phyloP scores from a whole-genome alignment of 495 filamentous ascomycete genomes.

The Daldinia vernicosa region DNA sequence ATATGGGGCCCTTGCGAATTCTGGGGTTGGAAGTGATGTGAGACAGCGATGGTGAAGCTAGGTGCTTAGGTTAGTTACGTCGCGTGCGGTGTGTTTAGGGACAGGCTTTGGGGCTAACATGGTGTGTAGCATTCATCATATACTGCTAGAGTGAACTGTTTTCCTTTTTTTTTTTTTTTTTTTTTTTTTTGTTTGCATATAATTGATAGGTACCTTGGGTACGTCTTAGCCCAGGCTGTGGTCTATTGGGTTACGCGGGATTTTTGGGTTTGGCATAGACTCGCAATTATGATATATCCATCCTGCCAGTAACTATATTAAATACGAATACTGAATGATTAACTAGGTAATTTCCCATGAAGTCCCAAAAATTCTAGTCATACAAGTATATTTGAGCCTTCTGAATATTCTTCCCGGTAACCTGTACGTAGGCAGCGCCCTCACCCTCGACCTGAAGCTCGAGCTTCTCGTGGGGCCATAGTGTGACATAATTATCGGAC shows the following conservation, averaged over 20 bases:
- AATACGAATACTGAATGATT: too few relatives aligned
- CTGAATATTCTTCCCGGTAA: constrained; percentile 45
- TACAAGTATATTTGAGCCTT: constrained; percentile 9
- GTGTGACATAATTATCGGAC: constrained; percentile 70
- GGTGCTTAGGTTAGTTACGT: too few relatives aligned
- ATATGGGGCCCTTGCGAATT: constrained; percentile 40
- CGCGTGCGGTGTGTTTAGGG: too few relatives aligned
- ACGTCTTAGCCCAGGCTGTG: not conserved
- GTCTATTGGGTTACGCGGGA: not conserved
- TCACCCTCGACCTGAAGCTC: constrained; percentile 40
- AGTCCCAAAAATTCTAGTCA: not conserved
- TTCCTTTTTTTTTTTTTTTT: too few relatives aligned
- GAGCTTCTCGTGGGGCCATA: constrained; percentile 66
- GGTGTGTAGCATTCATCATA: too few relatives aligned
- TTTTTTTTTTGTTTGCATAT: too few relatives aligned
- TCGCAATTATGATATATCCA: not conserved
- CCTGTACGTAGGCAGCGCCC: constrained; percentile 35
- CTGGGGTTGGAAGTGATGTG: constrained; percentile 13
- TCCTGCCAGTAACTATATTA: not conserved
- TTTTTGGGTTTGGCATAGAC: too few relatives aligned
- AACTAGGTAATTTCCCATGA: too few relatives aligned
- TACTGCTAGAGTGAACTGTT: too few relatives aligned
- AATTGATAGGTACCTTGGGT: too few relatives aligned
- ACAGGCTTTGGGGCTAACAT: too few relatives aligned
- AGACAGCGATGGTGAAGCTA: not conserved